Evolutionary conservation across 495 filamentous ascomycete species (phyloP), one percentile per base, ranked within the genome.

Genomic region (Apodospora peruviana): DNA sequence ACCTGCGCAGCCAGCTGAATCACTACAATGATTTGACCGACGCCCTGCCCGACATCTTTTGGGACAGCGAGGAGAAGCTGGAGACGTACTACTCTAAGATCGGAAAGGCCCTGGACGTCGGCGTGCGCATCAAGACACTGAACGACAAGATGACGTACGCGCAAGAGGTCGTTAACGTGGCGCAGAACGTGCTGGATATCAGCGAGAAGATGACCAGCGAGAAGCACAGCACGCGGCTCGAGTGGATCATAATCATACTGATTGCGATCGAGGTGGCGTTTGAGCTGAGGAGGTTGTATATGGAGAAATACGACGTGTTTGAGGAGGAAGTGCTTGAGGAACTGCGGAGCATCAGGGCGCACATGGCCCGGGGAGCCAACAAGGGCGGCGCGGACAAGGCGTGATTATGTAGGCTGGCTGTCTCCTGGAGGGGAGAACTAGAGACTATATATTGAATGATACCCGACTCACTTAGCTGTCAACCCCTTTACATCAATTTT

Each of bases 101-200:
- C 8, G 91, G 91, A 16, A 80, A 84, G 43, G 86, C 91, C 1
- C 74, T 98, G 46, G 94, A 96, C 68, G 90, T 95, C 12, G 85
- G 88, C n/a, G 86, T 91, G 29, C 79, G 93, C 32, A 96, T 98
- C 72, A 88, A 87, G 57, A 81, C 86, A 19, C 68, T 97, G 56
- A 98, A 98, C 66, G 88, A 91, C 71, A 94, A 91, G 72, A 91
- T 98, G 81, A 91, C 95, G 59, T 97, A 97, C 70, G 93, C 90
- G 1, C 87, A 90, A 58, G 93, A 96, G 61, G 96, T 96, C 58
- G 91, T 93, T 10, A 87, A 76, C 52, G 90, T 97, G 11, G 72
- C 96, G 14, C 77, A 94, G 48, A 87, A 95, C 49, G 96, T 96
- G 62, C 88, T 93, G 11, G 87, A 82, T 53, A 90, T 96, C n/a